Percentiles rank a stretch among this genome's conserved stretches.
Evolutionary conservation across 1,284 basidiomycete genomes (phyloP).

Genomic region (Malassezia brasiliensis): DNA sequence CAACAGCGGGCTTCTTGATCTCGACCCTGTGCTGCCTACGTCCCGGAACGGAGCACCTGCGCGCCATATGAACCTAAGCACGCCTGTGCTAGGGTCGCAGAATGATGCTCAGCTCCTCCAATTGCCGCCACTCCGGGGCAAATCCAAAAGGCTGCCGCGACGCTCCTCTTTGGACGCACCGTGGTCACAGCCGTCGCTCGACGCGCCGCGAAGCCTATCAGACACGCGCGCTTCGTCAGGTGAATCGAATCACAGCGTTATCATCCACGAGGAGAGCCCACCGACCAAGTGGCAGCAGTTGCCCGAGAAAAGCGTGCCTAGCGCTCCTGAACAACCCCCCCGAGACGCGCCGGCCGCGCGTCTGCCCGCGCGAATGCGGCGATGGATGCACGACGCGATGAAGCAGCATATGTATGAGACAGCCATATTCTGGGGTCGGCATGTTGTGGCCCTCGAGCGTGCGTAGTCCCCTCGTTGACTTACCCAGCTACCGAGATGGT

Average conservation of each 20-base stretch:
- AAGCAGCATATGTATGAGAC: conserved; percentile 97
- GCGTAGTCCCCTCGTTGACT: conserved; percentile 5
- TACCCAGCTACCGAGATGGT: conserved; percentile 14
- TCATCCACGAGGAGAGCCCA: conserved; percentile 6
- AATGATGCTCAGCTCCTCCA: neutral
- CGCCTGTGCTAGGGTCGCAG: conserved; percentile 8
- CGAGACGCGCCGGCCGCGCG: neutral
- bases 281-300: neutral
- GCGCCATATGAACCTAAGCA: neutral
- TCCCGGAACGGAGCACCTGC: neutral
- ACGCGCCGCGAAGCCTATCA: neutral
- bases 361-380: conserved; percentile 61
- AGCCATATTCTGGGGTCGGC: conserved; percentile 96
- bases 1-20: conserved; percentile 39
- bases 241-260: conserved; percentile 13
- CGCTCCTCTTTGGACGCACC: neutral
- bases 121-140: conserved; percentile 10
- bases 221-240: neutral
- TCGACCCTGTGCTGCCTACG: conserved; percentile 27
- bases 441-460: conserved; percentile 89
- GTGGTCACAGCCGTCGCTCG: neutral
- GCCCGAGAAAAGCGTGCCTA: neutral
- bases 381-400: conserved; percentile 94
- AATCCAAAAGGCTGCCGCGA: neutral
- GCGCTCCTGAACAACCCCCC: neutral